phyloP scores from a whole-genome alignment of 352 stramenopile genomes.

The Phytophthora europaea region DNA sequence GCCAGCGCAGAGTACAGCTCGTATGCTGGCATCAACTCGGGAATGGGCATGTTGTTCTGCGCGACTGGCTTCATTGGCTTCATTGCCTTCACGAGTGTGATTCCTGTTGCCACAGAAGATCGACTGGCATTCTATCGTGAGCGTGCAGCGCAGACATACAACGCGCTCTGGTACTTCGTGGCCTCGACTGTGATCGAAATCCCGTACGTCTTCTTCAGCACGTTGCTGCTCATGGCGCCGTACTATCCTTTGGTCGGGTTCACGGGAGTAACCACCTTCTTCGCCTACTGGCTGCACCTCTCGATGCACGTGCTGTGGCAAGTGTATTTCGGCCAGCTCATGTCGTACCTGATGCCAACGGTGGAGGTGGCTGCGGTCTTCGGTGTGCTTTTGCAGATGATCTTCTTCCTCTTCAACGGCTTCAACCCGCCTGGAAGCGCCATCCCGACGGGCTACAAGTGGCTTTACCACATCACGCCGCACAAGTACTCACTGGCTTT shows the following conservation, averaged over 20 bases:
- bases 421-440: slow-evolving; percentile 2
- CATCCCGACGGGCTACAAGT: slow-evolving; percentile 10
- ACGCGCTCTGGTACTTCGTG: slow-evolving; percentile 36
- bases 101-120: slow-evolving; percentile 23
- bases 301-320: slow-evolving; percentile 44
- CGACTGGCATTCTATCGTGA: slow-evolving; percentile 27
- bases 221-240: slow-evolving; percentile 25
- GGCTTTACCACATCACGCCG: slow-evolving; percentile 11
- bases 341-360: slow-evolving; percentile 31
- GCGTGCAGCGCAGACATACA: slow-evolving; percentile 30
- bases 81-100: slow-evolving; percentile 23
- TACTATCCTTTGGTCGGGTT: slow-evolving; percentile 35
- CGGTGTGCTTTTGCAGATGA: slow-evolving; percentile 2
- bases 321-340: slow-evolving; percentile 43
- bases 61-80: slow-evolving; percentile 72
- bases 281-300: slow-evolving; percentile 62
- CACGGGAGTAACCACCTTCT: slow-evolving; percentile 51
- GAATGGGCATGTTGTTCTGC: slow-evolving; percentile 82
- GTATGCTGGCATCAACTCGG: slow-evolving; percentile 48
- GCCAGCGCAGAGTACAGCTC: slow-evolving; percentile 49
- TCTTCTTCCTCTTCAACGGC: slow-evolving; percentile 9
- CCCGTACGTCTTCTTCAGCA: slow-evolving; percentile 23
- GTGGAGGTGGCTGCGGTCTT: slow-evolving; percentile 16
- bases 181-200: slow-evolving; percentile 25
- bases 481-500: slow-evolving; percentile 16